These are phyloP conservation scores for Sugiyamaella mastotermitis DNA, from an alignment of 805 yeast species.

Conservation along the genomic window DNA sequence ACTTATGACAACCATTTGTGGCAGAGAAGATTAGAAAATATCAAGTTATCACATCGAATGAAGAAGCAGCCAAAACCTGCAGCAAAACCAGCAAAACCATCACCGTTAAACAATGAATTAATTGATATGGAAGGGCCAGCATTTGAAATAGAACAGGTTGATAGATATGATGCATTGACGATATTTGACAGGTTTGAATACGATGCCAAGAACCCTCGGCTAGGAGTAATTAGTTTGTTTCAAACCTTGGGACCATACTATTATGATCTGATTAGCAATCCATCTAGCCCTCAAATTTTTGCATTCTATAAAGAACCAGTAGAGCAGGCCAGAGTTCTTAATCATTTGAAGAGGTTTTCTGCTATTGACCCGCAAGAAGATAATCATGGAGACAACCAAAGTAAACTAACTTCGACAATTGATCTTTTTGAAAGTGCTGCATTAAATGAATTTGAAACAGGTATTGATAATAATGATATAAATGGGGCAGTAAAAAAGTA, in stretches of 20 bases:
- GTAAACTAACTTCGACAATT: slow-evolving; percentile 44
- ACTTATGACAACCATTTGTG: slow-evolving; percentile 32
- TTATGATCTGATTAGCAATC: slow-evolving; percentile 37
- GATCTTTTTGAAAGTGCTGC: slow-evolving; percentile 71
- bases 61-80: no score
- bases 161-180: neutral
- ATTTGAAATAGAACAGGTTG: neutral
- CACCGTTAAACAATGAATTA: no score
- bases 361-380: slow-evolving; percentile 28
- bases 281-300: slow-evolving; percentile 41
- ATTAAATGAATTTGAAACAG: slow-evolving; percentile 59
- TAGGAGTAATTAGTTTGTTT: slow-evolving; percentile 26
- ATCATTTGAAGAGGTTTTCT: slow-evolving; percentile 37
- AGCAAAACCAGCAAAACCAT: no score
- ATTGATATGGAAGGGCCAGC: neutral
- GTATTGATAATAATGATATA: slow-evolving; percentile 43
- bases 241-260: slow-evolving; percentile 39
- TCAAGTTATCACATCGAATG: slow-evolving; percentile 4
- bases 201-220: slow-evolving; percentile 15
- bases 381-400: slow-evolving; percentile 31
- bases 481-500: slow-evolving; percentile 27
- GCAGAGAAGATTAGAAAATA: slow-evolving; percentile 11
- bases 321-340: slow-evolving; percentile 44
- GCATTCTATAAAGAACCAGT: slow-evolving; percentile 43
- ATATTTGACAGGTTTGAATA: slow-evolving; percentile 16